Percentiles rank a stretch among this genome's conserved stretches.
These are phyloP conservation scores for Cyclanthera cordifolia DNA, from an alignment of 306 rosid species.

Conservation along the genomic window DNA sequence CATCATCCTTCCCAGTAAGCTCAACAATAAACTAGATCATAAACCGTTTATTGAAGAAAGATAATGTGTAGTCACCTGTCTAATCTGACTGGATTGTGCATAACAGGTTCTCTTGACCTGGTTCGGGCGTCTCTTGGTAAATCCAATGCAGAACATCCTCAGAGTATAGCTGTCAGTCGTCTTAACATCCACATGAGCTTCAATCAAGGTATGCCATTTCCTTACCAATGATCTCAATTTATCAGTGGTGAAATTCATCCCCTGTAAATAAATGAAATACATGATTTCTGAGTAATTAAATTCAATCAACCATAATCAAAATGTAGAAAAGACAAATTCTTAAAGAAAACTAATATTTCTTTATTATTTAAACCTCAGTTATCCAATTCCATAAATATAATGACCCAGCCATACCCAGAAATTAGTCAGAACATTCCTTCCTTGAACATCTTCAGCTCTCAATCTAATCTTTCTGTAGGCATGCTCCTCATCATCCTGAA, in stretches of 20 bases:
- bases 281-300: too few species aligned
- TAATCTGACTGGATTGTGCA: conserved; percentile 84
- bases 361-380: background rate
- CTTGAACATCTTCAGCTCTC: conserved; percentile 96
- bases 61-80: conserved; percentile 38
- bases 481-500: conserved; percentile 86
- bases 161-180: conserved; percentile 67
- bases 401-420: conserved; percentile 55
- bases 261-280: conserved; percentile 24
- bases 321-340: background rate
- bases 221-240: conserved; percentile 80
- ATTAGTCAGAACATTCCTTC: conserved; percentile 70
- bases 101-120: conserved; percentile 93
- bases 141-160: conserved; percentile 93
- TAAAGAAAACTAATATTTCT: too few species aligned
- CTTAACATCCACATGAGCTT: conserved; percentile 91
- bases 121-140: conserved; percentile 65
- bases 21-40: background rate
- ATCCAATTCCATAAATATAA: conserved; percentile 29
- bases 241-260: conserved; percentile 83
- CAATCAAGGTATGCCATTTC: conserved; percentile 83
- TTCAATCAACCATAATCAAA: too few species aligned
- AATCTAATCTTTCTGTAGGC: conserved; percentile 85
- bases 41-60: background rate
- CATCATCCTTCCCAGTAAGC: background rate